Evolutionary conservation across 371 early-diverging fungal genomes (phyloP), one percentile per base, ranked within the genome.

Genomic region (Chytridium lagenaria): DNA sequence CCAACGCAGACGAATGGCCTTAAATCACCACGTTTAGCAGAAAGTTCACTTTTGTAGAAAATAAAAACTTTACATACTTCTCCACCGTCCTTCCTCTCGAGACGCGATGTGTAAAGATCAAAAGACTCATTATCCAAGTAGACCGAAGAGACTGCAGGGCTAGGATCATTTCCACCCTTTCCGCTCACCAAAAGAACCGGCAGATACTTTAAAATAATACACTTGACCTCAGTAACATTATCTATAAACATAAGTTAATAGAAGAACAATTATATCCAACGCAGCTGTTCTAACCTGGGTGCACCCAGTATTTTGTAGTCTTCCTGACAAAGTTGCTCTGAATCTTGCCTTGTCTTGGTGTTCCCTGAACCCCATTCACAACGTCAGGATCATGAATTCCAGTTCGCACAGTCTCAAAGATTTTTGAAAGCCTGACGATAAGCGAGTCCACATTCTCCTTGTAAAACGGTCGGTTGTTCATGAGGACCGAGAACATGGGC

Each of bases 231-330:
- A 66, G 94, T 94, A 52, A 99, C 93, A 81, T 99, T 98, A 80
- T 99, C 99, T 80, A 69, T 23, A 70, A 30, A 19, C 1, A 0
- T 33, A 36, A 1, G 31, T 10, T 1, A 22, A 22, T 3, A 40
- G 1, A 23, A 67, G 36, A 28, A 22, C 2, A 34, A 1, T 49
- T 36, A 19, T 19, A 36, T 37, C 12, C 1, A 44, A 75, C 15
- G 40, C 19, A 31, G 40, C 30, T 12, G 39, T 19, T 36, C 74
- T 59, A 38, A 81, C 81, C 81, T 0, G 95, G 95, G 77, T 97
- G 97, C 22, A 99, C 94, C 99, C 99, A 99, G 83, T 98, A 99
- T 84, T 99, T 96, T 39, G 92, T 89, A 23, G 95, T 95, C 65
- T 90, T 87, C 23, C 95, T 88, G 12, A 95, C 95, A 86, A 94